Evolutionary conservation across 164 flowering plant genomes (phyloP).

Genomic region (Berberis vulgaris): DNA sequence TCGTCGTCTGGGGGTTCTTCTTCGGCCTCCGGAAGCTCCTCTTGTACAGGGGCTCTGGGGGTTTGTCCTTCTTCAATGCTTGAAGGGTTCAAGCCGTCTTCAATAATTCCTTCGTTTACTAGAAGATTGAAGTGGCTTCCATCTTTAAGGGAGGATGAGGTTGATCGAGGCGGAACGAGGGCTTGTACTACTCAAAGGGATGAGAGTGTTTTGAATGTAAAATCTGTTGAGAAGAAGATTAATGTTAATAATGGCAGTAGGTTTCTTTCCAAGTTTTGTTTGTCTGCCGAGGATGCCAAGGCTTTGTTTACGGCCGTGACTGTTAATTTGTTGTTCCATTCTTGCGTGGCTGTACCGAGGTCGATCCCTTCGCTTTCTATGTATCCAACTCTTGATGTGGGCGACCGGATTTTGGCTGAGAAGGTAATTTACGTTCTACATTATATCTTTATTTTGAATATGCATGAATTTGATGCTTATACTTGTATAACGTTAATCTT

Average conservation of each 20-base stretch:
- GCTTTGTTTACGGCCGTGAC: conserved; percentile 75
- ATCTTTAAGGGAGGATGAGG: conserved; percentile 14
- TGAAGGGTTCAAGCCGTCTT: conserved; percentile 32
- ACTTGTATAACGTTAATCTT: too few species aligned
- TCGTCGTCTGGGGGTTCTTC: conserved; percentile 22
- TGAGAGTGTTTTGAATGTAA: conserved; percentile 1
- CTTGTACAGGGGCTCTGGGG: conserved; percentile 28
- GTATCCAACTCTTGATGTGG: conserved; percentile 84
- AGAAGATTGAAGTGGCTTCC: conserved; percentile 60
- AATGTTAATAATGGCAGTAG: conserved; percentile 5
- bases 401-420: conserved; percentile 88
- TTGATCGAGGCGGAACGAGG: neutral
- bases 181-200: neutral
- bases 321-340: conserved; percentile 52
- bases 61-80: conserved; percentile 9
- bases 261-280: conserved; percentile 38
- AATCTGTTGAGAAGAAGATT: conserved; percentile 11
- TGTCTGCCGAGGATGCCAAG: conserved; percentile 61
- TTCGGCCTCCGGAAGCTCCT: conserved; percentile 9
- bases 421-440: conserved; percentile 40
- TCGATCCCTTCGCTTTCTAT: conserved; percentile 86
- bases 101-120: conserved; percentile 38
- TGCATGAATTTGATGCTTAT: too few species aligned
- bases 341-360: conserved; percentile 76
- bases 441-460: too few species aligned